Percentiles rank a stretch among this genome's conserved stretches.
These are phyloP conservation scores for Immersiporthe knoxdaviesiana DNA, from an alignment of 2,329 filamentous ascomycete genomes.

Conservation along the genomic window DNA sequence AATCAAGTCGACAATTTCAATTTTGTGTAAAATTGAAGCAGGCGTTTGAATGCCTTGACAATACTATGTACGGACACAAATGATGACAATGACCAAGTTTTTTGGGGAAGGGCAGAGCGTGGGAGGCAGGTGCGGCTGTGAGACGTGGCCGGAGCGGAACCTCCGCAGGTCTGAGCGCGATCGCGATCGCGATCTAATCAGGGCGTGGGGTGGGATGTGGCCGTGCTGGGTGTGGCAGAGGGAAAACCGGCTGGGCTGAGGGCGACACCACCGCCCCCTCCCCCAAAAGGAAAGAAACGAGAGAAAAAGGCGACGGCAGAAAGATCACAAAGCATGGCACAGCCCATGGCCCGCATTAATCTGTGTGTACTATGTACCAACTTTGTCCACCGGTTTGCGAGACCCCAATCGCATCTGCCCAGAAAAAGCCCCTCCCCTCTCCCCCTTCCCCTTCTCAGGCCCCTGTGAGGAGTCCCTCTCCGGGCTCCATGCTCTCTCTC, in stretches of 20 bases:
- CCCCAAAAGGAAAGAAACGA: too few relatives aligned
- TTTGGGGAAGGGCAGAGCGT: background rate
- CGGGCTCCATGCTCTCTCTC: background rate
- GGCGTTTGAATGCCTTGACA: background rate
- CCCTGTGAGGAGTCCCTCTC: background rate
- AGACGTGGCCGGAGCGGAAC: slow-evolving; percentile 6
- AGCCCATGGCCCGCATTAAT: slow-evolving; percentile 2
- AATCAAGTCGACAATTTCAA: background rate
- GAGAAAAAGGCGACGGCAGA: background rate
- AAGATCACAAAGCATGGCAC: background rate
- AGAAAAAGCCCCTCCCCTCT: background rate
- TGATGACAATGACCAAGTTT: background rate
- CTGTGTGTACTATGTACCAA: background rate
- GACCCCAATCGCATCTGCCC: background rate
- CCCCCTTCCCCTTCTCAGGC: background rate
- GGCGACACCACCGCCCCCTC: background rate
- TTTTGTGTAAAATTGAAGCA: background rate
- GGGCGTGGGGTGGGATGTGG: background rate
- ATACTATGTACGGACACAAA: too few relatives aligned
- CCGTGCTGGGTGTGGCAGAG: slow-evolving; percentile 10
- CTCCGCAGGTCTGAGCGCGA: background rate
- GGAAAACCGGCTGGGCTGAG: background rate
- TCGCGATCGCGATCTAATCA: slow-evolving; percentile 8
- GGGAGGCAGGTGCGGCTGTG: background rate
- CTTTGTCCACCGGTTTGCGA: background rate